These are phyloP conservation scores for Elongisporangium undulatum DNA, from an alignment of 352 stramenopile genomes.

Conservation along the genomic window DNA sequence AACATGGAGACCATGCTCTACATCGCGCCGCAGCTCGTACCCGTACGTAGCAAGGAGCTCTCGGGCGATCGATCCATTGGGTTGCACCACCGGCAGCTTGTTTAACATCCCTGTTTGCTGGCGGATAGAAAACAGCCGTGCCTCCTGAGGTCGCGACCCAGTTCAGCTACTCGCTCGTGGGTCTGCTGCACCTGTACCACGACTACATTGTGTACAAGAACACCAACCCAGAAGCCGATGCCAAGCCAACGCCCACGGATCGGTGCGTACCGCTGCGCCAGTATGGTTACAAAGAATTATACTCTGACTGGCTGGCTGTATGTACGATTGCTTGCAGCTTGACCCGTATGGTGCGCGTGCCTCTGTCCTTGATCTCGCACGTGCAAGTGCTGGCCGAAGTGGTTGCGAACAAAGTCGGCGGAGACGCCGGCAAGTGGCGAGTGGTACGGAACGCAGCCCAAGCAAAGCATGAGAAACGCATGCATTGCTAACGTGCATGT, in stretches of 20 bases:
- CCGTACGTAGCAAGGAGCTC: slow-evolving; percentile 32
- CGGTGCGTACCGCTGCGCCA: no score
- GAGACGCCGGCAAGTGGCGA: slow-evolving; percentile 64
- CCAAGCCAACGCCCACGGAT: slow-evolving; percentile 8
- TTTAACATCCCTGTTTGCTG: slow-evolving; percentile 2
- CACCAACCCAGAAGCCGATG: slow-evolving; percentile 11
- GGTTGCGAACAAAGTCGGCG: slow-evolving; percentile 60
- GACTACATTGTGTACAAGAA: slow-evolving; percentile 81
- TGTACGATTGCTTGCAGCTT: slow-evolving; percentile 28
- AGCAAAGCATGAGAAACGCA: background rate
- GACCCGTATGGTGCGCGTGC: slow-evolving; percentile 53
- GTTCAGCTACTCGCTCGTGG: slow-evolving; percentile 73
- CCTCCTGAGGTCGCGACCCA: slow-evolving; percentile 69
- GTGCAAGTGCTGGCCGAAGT: slow-evolving; percentile 81
- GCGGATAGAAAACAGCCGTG: slow-evolving; percentile 37
- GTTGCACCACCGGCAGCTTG: background rate
- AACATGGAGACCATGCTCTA: slow-evolving; percentile 80
- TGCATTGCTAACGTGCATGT: background rate
- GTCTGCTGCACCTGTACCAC: slow-evolving; percentile 73
- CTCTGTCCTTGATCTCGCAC: slow-evolving; percentile 73
- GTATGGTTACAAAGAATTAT: no score
- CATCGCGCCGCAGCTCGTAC: slow-evolving; percentile 72
- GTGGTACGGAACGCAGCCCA: slow-evolving; percentile 29
- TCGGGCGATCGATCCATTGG: background rate
- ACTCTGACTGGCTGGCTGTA: background rate